Conservation (phyloP, 441 rosid species). For the Populus tomentosa region DNA sequence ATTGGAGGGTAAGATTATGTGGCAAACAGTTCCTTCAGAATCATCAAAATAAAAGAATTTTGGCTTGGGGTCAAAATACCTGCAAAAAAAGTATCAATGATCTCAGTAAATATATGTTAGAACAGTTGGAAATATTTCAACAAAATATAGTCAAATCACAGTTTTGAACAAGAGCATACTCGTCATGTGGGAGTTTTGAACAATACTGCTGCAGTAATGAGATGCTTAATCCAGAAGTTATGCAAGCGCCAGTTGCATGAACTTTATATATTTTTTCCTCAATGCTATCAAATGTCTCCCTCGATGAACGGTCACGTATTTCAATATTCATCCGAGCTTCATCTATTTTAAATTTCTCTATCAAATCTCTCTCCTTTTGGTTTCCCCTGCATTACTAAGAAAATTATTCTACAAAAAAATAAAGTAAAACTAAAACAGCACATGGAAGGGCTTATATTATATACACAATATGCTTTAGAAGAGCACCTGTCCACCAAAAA, state of each 20-base stretch:
- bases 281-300: conserved; percentile 37
- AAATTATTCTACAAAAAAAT: conserved; percentile 7
- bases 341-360: conserved; percentile 51
- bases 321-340: conserved; percentile 77
- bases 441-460: conserved; percentile 11
- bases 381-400: conserved; percentile 56
- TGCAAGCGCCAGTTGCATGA: conserved; percentile 71
- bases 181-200: conserved; percentile 91
- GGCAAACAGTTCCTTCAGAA: conserved; percentile 69
- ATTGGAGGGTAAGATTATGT: conserved; percentile 71
- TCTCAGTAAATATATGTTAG: conserved; percentile 11
- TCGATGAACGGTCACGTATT: conserved; percentile 65
- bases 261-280: conserved; percentile 74
- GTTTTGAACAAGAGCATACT: conserved; percentile 48
- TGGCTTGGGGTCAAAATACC: conserved; percentile 86
- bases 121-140: not conserved
- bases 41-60: conserved; percentile 70
- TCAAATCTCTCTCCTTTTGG: conserved; percentile 72
- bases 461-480: conserved; percentile 17
- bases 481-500: conserved; percentile 89
- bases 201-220: conserved; percentile 82
- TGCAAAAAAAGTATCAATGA: conserved; percentile 33
- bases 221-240: conserved; percentile 79
- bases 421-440: conserved; percentile 11
- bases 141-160: conserved; percentile 13